Evolutionary conservation across 2,329 filamentous ascomycete species (phyloP).

Genomic region (Botryotinia calthae): DNA sequence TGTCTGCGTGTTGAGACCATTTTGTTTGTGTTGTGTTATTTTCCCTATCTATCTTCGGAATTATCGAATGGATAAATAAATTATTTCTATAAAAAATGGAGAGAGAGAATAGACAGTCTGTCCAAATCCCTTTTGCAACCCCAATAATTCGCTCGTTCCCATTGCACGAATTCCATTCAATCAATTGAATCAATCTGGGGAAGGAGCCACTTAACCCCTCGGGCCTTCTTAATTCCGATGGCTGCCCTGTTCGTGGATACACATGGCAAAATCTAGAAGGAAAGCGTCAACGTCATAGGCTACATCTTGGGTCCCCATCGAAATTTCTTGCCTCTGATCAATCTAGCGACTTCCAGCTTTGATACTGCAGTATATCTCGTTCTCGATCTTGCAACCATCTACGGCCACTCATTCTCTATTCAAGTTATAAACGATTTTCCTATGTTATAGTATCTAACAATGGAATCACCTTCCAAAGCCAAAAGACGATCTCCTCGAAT

Average conservation of each 20-base stretch:
- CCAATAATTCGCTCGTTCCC: neutral
- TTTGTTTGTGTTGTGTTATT: neutral
- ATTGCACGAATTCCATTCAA: neutral
- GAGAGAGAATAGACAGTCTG: neutral
- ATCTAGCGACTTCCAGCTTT: slow-evolving; percentile 4
- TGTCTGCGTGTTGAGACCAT: slow-evolving; percentile 56
- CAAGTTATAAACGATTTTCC: neutral
- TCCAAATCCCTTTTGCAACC: neutral
- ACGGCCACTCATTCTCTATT: neutral
- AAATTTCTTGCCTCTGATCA: slow-evolving; percentile 9
- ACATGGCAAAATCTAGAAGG: slow-evolving; percentile 8
- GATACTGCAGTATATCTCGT: neutral
- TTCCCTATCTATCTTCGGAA: neutral
- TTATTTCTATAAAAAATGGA: neutral
- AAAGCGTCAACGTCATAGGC: slow-evolving; percentile 20
- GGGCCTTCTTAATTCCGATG: slow-evolving; percentile 17
- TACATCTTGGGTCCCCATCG: neutral
- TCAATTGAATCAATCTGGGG: slow-evolving; percentile 19
- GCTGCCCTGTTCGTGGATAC: slow-evolving; percentile 3
- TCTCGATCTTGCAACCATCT: neutral
- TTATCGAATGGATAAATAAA: neutral
- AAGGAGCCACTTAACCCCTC: slow-evolving; percentile 15
- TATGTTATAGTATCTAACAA: slow-evolving; percentile 32
- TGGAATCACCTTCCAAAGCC: slow-evolving; percentile 35
- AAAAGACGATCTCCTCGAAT: slow-evolving; percentile 35